Base-by-base conservation (phyloP, 2,329 filamentous ascomycete species). In the Colletotrichum paranaense region DNA sequence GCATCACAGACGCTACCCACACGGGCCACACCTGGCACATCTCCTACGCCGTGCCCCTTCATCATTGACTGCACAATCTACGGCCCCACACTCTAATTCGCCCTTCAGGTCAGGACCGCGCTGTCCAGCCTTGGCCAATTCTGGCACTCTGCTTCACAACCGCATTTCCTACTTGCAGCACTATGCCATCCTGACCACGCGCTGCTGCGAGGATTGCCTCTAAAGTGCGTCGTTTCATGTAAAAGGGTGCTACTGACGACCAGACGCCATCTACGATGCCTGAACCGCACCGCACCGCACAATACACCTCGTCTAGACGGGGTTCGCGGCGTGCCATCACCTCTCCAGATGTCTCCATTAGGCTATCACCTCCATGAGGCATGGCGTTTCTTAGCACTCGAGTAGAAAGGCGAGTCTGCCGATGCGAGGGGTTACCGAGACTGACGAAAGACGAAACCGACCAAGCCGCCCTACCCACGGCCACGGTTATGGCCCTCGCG, bases 191-290 rank as follows among this genome's bases (percentile, higher is more conserved):
- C 62, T 52, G 57, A 67, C 28, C n/a, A 22, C 62, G 38, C 68
- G 62, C 55, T 71, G 62, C 30, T 62, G 35, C 26, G 26, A 55
- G 28, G 56, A 67, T 22, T 57, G 57, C 57, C 57, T 67, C 62
- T 38, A 55, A 55, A 68, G 63, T 67, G 62, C 59, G 57, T 35
- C 57, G 72, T 74, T 74, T 74, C 72, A 74, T 53, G 58, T 74
- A 74, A 53, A 74, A 63, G 24, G 24, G 60, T 73, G 63, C 24
- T 52, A 67, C 19, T 30, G 35, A 46, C 59, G 60, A 56, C 42
- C 35, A 26, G 42, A 32, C 1, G 3, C 38, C 71, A 35, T 65
- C 59, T 35, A 4, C 30, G 4, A 56, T 57, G 56, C 46, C 16
- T 42, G 32, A 35, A 35, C 32, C 14, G 38, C 16, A 42, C 38